phyloP scores from a whole-genome alignment of 1,284 basidiomycete genomes.

The Boletus holoroseus region DNA sequence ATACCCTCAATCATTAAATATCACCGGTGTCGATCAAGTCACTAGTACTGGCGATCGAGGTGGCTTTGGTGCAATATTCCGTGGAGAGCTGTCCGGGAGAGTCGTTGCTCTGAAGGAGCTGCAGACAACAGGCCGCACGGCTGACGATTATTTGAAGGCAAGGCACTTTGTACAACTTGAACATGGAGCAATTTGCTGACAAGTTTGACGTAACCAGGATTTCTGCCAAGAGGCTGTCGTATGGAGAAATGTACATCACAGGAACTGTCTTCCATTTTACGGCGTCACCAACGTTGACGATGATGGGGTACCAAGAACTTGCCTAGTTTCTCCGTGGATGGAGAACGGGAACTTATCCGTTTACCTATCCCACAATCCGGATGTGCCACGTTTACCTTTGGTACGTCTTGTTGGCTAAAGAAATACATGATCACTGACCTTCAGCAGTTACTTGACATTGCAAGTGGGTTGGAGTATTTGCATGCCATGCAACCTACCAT shows the following conservation, averaged over 20 bases:
- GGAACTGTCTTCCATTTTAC: conserved; percentile 30
- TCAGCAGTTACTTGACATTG: conserved; percentile 37
- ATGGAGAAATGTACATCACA: conserved; percentile 29
- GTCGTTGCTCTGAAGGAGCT: conserved; percentile 27
- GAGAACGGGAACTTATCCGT: conserved; percentile 36
- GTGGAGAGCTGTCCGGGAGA: conserved; percentile 22
- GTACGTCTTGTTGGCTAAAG: conserved; percentile 23
- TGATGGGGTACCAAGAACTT: conserved; percentile 16
- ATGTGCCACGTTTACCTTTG: conserved; percentile 32
- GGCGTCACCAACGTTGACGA: conserved; percentile 16
- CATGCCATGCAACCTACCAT: conserved; percentile 38
- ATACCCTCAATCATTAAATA: conserved; percentile 24
- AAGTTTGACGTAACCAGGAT: conserved; percentile 12
- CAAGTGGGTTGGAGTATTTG: conserved; percentile 39
- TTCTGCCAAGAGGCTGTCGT: conserved; percentile 30
- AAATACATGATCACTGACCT: not conserved
- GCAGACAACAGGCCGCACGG: conserved; percentile 9
- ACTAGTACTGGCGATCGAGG: conserved; percentile 14
- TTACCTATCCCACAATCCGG: conserved; percentile 34
- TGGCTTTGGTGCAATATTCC: conserved; percentile 27
- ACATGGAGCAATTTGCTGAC: conserved; percentile 4
- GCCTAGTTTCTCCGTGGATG: conserved; percentile 32
- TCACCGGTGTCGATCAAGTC: conserved; percentile 19
- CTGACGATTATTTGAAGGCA: conserved; percentile 22
- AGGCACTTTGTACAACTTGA: not conserved